Base-by-base conservation (phyloP, 1,284 basidiomycete genomes). In the Microbotryum silenes-acaulis region DNA sequence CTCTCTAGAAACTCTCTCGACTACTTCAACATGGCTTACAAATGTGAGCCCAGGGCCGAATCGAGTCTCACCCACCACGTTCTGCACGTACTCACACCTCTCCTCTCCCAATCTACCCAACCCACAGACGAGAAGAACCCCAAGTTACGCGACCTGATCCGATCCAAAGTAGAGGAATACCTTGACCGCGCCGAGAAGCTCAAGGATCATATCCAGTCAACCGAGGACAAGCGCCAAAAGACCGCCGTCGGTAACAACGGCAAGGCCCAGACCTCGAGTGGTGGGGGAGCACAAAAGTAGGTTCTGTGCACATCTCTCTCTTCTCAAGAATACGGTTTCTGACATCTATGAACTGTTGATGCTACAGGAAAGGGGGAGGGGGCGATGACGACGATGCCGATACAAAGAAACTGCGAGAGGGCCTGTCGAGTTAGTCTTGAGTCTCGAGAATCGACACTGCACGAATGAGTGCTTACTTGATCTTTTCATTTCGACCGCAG, bases 11-110 rank as follows among this genome's bases (percentile, higher is more conserved):
- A 97, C 81, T 83, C 91, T 4, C 82, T 98, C 62, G 94, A 98
- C 75, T 98, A 96, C 78, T 98, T 98, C 76, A 92, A 97, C 88
- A 87, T 97, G 78, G 83, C 83, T 6, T 81, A 86, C 77, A 88
- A 87, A 76, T 88, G 85, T 87, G 66, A 65, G 82, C 78, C 25
- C 9, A 31, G 8, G 16, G 37, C 56, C 57, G 59, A 69, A 47
- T 59, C 57, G 45, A 60, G 54, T 45, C 29, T 31, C 5, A 9
- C 29, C 56, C 56, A 20, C 33, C 27, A 50, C 51, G 18, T 49
- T 47, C 23, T 29, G 16, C 5, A 23, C 33, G 12, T 21, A 33
- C 20, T 14, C 10, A 23, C n/a, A 49, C 23, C 14, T 33, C 16
- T 20, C 46, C 31, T 14, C 31, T 21, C 20, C 25, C 23, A 20